These are phyloP conservation scores for Elsinoe necatrix DNA, from an alignment of 2,329 filamentous ascomycete genomes.

Conservation along the genomic window DNA sequence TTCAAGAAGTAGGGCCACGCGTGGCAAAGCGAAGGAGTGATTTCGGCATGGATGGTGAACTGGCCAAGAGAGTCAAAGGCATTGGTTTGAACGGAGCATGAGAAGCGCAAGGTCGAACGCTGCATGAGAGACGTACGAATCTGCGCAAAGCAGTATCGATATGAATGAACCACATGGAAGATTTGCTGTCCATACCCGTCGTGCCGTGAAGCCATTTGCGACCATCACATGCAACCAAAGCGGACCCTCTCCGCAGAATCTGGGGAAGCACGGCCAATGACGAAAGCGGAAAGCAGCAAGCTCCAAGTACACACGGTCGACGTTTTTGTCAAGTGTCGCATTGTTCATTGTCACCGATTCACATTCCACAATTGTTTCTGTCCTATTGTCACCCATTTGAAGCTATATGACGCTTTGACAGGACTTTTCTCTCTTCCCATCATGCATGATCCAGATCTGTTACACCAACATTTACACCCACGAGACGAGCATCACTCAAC, in stretches of 20 bases:
- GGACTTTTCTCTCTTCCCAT: neutral
- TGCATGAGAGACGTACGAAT: neutral
- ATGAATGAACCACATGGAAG: neutral
- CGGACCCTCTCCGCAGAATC: neutral
- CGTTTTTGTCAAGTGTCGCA: conserved; percentile 4
- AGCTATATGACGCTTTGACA: neutral
- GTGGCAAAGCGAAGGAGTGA: conserved; percentile 45
- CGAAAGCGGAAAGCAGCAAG: conserved; percentile 4
- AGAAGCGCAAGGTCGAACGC: neutral
- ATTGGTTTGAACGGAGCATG: conserved; percentile 32
- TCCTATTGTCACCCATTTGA: neutral
- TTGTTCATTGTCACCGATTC: conserved; percentile 9
- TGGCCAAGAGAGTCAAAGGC: conserved; percentile 26
- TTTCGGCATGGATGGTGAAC: conserved; percentile 20
- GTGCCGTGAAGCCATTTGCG: neutral
- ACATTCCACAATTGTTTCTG: conserved; percentile 13
- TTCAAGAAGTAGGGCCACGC: conserved; percentile 96
- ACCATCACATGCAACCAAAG: neutral
- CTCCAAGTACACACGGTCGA: neutral
- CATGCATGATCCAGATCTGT: neutral
- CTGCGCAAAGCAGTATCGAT: neutral
- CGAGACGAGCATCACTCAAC: neutral
- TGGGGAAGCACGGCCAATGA: conserved; percentile 2
- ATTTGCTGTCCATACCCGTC: no score
- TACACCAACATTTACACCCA: neutral